Evolutionary conservation across 768 basidiomycete genomes (phyloP), one percentile per base, ranked within the genome.

Genomic region (Cantharellus cinnabarinus): DNA sequence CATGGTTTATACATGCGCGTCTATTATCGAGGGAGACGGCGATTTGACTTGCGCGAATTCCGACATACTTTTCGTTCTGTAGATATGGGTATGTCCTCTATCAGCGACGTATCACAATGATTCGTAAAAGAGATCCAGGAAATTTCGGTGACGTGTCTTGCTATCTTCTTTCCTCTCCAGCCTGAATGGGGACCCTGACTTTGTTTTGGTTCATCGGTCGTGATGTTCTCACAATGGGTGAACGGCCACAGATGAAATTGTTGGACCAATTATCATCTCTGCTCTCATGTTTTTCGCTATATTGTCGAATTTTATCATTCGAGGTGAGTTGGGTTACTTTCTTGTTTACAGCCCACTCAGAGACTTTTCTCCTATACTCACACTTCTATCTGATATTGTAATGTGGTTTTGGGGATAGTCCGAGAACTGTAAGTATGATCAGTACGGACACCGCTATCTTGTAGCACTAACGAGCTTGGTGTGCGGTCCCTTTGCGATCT

Each of bases 1-100:
- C n/a, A n/a, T n/a, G n/a, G n/a, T n/a, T n/a, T 48, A 10, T 29
- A 48, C 44, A 29, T 10, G 29, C 44, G 29, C 29, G 10, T 1
- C 44, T 10, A 48, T 29, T 29, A 29, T 29, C 20, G 20, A 29
- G 20, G 20, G 0, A 29, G 20, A 29, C 20, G 20, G 20, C 20
- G 20, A 29, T 29, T 29, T 29, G 20, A 29, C 20, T 29, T 29
- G 20, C 1, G 20, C 20, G 20, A 29, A 29, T 62, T 7, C 5
- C 44, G 4, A 40, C 38, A 34, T 35, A 62, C 5, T 14, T 50
- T 50, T 48, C 37, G 20, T 37, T 40, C 5, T 20, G 3, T 59
- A 93, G 84, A 68, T 99, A 98, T 68, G 89, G 86, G 0, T 95
- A 86, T 69, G 70, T 69, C 0, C 70, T 97, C 50, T 97, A 94